Percentiles rank a stretch among this genome's conserved stretches.
These are phyloP conservation scores for Coemansia sp. DNA, from an alignment of 192 early-diverging fungal species.

Conservation along the genomic window DNA sequence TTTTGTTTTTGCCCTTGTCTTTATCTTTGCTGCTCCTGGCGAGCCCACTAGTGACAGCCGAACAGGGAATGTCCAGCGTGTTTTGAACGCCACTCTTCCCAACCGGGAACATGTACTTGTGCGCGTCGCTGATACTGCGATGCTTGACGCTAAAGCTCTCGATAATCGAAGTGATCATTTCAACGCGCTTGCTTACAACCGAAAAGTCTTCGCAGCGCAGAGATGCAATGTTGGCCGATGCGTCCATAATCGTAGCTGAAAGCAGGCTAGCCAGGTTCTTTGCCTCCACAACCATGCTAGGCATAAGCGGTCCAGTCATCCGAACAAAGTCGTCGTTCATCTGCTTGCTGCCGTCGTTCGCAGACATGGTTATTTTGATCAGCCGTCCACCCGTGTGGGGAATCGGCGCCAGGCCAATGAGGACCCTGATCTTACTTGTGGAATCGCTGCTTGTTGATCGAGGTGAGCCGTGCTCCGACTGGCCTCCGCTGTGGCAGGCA, in stretches of 20 bases:
- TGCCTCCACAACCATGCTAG: conserved; percentile 29
- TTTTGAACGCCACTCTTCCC: conserved; percentile 40
- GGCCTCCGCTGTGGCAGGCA: not conserved
- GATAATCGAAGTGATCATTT: conserved; percentile 38
- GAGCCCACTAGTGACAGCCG: not conserved
- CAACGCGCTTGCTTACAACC: conserved; percentile 34
- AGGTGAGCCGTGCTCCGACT: not conserved
- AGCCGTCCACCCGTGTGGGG: conserved; percentile 28
- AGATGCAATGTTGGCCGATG: conserved; percentile 48
- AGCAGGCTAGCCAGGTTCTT: conserved; percentile 34
- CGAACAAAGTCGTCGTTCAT: conserved; percentile 43
- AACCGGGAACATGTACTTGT: conserved; percentile 41
- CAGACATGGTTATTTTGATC: conserved; percentile 34
- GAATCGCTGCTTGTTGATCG: conserved; percentile 2
- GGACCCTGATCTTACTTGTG: conserved; percentile 14
- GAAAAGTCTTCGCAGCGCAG: conserved; percentile 45
- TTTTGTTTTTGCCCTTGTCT: not conserved
- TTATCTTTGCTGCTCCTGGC: not conserved
- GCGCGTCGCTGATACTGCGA: conserved; percentile 15
- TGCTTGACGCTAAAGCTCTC: conserved; percentile 19
- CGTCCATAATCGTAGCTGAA: conserved; percentile 41
- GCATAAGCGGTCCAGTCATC: conserved; percentile 46
- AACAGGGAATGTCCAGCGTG: conserved; percentile 18
- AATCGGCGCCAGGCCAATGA: conserved; percentile 40
- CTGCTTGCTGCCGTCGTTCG: conserved; percentile 27